Evolutionary conservation across 768 basidiomycete genomes (phyloP).

Genomic region (Floccularia luteovirens): DNA sequence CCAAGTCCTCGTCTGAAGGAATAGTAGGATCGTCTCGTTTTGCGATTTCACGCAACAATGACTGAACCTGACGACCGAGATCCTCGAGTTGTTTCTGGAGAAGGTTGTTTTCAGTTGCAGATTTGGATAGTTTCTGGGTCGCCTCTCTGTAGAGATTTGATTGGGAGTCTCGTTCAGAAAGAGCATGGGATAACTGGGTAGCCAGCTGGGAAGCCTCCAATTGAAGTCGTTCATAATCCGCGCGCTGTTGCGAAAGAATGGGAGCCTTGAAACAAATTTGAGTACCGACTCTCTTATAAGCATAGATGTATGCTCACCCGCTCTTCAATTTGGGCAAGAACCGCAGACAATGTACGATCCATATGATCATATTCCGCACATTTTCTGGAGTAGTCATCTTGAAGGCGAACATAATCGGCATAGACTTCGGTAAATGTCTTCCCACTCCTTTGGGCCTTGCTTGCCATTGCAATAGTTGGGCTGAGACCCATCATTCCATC

Average conservation of each 20-base stretch:
- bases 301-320: constrained; percentile 41
- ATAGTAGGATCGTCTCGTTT: constrained; percentile 81
- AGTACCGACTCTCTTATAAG: neutral
- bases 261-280: constrained; percentile 58
- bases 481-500: constrained; percentile 67
- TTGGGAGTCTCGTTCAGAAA: constrained; percentile 69
- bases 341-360: constrained; percentile 70
- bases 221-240: constrained; percentile 80
- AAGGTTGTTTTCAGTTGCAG: constrained; percentile 54
- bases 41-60: constrained; percentile 69
- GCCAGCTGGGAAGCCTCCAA: constrained; percentile 77
- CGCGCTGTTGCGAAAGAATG: constrained; percentile 80
- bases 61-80: constrained; percentile 78
- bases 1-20: constrained; percentile 59
- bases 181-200: constrained; percentile 66
- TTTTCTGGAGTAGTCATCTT: constrained; percentile 75
- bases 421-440: constrained; percentile 95
- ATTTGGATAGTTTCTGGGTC: constrained; percentile 54
- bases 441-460: constrained; percentile 70
- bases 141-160: constrained; percentile 47
- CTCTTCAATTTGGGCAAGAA: constrained; percentile 89
- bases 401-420: constrained; percentile 79
- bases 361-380: constrained; percentile 79
- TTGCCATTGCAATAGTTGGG: constrained; percentile 84
- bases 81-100: constrained; percentile 74